These are phyloP conservation scores for Clarireedia paspali DNA, from an alignment of 2,329 filamentous ascomycete species.

Conservation along the genomic window DNA sequence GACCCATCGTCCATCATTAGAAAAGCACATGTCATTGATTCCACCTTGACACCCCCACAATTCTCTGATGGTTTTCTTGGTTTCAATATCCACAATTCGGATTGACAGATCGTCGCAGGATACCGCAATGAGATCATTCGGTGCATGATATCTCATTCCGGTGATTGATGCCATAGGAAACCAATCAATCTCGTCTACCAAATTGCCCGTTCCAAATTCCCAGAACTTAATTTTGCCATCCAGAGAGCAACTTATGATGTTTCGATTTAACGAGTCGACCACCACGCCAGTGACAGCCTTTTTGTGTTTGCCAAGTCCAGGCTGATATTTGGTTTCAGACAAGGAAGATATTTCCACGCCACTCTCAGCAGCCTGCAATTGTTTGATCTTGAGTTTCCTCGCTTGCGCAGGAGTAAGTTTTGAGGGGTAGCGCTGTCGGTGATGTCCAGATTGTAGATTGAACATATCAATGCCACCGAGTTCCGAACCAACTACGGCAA, in stretches of 20 bases:
- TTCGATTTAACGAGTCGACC: slow-evolving; percentile 83
- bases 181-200: slow-evolving; percentile 79
- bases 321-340: slow-evolving; percentile 19
- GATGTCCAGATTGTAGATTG: slow-evolving; percentile 88
- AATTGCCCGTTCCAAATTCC: slow-evolving; percentile 79
- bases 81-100: slow-evolving; percentile 83
- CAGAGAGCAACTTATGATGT: slow-evolving; percentile 75
- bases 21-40: slow-evolving; percentile 82
- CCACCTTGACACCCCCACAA: slow-evolving; percentile 72
- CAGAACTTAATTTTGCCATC: slow-evolving; percentile 97
- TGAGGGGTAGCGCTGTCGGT: slow-evolving; percentile 82
- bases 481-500: slow-evolving; percentile 81
- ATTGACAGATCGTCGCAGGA: slow-evolving; percentile 85
- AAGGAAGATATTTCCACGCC: slow-evolving; percentile 15
- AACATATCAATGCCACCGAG: slow-evolving; percentile 86
- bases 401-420: slow-evolving; percentile 70
- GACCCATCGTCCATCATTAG: slow-evolving; percentile 88
- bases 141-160: slow-evolving; percentile 70
- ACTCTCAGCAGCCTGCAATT: slow-evolving; percentile 35
- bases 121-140: slow-evolving; percentile 79
- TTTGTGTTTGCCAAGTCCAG: slow-evolving; percentile 63
- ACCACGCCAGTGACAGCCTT: slow-evolving; percentile 78
- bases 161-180: slow-evolving; percentile 68
- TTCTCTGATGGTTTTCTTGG: slow-evolving; percentile 84
- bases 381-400: slow-evolving; percentile 62